phyloP scores from a whole-genome alignment of 2,329 filamentous ascomycete genomes.

The Immersiporthe knoxdaviesiana region DNA sequence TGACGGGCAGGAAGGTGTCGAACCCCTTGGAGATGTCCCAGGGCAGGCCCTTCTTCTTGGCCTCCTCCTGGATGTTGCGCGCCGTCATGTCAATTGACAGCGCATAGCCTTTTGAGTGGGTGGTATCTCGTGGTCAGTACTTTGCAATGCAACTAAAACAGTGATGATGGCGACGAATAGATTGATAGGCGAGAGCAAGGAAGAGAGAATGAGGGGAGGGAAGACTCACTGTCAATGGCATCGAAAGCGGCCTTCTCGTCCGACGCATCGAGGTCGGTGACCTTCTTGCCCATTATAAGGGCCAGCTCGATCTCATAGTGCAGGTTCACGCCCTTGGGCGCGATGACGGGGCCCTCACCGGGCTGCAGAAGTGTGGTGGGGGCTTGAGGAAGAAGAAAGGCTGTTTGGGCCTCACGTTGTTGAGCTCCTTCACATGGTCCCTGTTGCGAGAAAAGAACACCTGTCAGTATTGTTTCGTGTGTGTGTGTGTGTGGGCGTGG shows the following conservation, averaged over 20 bases:
- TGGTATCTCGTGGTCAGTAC: background rate
- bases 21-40: slow-evolving; percentile 98
- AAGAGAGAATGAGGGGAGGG: background rate
- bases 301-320: slow-evolving; percentile 97
- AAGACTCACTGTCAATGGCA: slow-evolving; percentile 71
- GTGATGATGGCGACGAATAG: background rate
- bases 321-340: slow-evolving; percentile 79
- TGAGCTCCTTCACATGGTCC: slow-evolving; percentile 92
- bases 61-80: slow-evolving; percentile 92
- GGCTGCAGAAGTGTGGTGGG: slow-evolving; percentile 82
- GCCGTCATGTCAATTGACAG: slow-evolving; percentile 97
- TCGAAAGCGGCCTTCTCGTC: slow-evolving; percentile 78
- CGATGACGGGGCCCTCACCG: slow-evolving; percentile 75
- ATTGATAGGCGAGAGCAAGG: no score
- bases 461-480: slow-evolving; percentile 25
- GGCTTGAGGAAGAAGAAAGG: slow-evolving; percentile 99
- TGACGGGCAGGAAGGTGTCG: slow-evolving; percentile 93
- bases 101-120: slow-evolving; percentile 72
- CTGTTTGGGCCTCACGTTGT: slow-evolving; percentile 84
- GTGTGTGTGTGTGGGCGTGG: background rate
- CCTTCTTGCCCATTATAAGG: slow-evolving; percentile 79
- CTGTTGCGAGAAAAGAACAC: slow-evolving; percentile 46
- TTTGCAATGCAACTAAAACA: background rate
- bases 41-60: slow-evolving; percentile 94
- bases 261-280: slow-evolving; percentile 75